phyloP scores from a whole-genome alignment of 164 flowering plant genomes.

The Kalanchoe fedtschenkoi region DNA sequence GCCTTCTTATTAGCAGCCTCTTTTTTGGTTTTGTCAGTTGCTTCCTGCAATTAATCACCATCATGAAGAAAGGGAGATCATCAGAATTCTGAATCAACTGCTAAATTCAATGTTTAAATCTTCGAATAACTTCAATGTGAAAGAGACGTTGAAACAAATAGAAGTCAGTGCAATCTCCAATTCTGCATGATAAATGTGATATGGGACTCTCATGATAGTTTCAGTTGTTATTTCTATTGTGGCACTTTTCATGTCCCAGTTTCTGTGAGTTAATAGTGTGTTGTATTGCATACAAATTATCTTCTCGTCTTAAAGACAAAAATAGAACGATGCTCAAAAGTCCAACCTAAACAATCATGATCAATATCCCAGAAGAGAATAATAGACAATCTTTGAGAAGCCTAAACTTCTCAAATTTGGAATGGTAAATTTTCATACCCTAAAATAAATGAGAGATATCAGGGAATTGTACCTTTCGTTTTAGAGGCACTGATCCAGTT shows the following conservation, averaged over 20 bases:
- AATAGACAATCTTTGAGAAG: too few species aligned
- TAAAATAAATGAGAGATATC: not conserved
- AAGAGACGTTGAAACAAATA: not conserved
- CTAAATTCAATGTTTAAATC: not conserved
- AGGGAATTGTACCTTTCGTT: conserved; percentile 58
- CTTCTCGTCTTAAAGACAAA: not conserved
- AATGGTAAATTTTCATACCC: too few species aligned
- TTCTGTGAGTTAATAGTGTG: too few species aligned
- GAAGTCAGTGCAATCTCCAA: not conserved
- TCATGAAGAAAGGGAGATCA: not conserved
- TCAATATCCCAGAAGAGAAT: not conserved
- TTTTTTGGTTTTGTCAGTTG: conserved; percentile 30
- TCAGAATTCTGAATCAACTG: not conserved
- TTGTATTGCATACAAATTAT: too few species aligned
- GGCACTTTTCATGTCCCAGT: not conserved
- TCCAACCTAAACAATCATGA: not conserved
- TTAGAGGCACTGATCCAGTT: conserved; percentile 40
- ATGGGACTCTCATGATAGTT: not conserved
- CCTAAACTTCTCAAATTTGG: too few species aligned
- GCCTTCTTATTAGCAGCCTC: conserved; percentile 46
- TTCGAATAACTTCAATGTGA: too few species aligned
- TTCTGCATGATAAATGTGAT: not conserved
- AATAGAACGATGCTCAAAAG: not conserved
- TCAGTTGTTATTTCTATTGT: not conserved
- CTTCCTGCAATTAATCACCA: conserved; percentile 29